Evolutionary conservation across 1,284 basidiomycete species (phyloP).

Genomic region (Neonothopanus nambi): DNA sequence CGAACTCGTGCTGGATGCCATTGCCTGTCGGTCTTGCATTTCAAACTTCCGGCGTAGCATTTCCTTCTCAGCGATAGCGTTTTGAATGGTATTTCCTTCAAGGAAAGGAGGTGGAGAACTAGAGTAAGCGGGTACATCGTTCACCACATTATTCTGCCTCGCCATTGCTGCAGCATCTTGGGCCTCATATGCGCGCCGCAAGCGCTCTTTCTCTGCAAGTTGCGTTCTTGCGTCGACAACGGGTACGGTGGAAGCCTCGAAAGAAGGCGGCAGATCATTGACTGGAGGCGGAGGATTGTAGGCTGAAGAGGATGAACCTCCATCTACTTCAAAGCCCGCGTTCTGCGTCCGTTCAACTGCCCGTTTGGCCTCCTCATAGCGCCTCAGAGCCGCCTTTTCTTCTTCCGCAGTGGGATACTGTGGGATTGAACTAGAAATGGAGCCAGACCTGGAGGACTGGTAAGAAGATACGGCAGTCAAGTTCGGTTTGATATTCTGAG

Average conservation of each 20-base stretch:
- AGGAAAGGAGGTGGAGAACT: constrained; percentile 21
- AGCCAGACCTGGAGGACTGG: constrained; percentile 13
- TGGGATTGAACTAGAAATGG: constrained; percentile 29
- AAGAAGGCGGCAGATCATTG: constrained; percentile 50
- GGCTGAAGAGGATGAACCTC: constrained; percentile 44
- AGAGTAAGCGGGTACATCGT: constrained; percentile 15
- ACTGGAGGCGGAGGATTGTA: constrained; percentile 21
- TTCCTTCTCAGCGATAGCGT: constrained; percentile 54
- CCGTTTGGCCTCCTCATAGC: constrained; percentile 68
- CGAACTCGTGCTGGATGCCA: constrained; percentile 1
- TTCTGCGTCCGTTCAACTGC: constrained; percentile 60
- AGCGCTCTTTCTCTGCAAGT: constrained; percentile 36
- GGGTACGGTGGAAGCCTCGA: constrained; percentile 38
- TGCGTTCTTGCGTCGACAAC: constrained; percentile 38
- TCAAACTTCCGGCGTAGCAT: constrained; percentile 42
- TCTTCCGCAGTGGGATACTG: constrained; percentile 49
- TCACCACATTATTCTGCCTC: not conserved
- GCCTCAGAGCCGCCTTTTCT: constrained; percentile 62
- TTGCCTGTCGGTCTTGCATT: constrained; percentile 16
- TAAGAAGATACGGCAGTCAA: constrained; percentile 23
- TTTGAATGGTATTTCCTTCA: constrained; percentile 18
- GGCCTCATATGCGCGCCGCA: constrained; percentile 33
- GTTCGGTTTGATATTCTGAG: constrained; percentile 32
- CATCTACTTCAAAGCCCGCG: constrained; percentile 49
- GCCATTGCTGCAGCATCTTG: constrained; percentile 20